Conservation (phyloP, 2,329 filamentous ascomycete genomes). For the Fusarium burgessii region DNA sequence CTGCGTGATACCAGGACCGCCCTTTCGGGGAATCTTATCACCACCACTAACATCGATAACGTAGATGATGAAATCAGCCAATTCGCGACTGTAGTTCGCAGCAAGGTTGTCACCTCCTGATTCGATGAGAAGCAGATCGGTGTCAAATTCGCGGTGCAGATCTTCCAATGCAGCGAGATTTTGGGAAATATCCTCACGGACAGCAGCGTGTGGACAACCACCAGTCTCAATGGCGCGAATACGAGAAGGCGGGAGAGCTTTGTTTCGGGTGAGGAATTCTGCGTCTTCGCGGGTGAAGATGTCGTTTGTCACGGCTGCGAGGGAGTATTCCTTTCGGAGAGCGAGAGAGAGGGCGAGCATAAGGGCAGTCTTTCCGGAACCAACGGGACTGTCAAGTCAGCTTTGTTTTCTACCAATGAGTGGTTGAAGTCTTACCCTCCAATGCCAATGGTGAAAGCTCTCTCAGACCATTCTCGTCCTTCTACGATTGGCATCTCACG, state of each 20-base stretch:
- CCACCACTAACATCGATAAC: constrained; percentile 97
- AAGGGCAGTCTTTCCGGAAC: constrained; percentile 95
- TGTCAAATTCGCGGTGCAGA: constrained; percentile 81
- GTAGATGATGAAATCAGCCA: constrained; percentile 98
- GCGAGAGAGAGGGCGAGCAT: constrained; percentile 94
- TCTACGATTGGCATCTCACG: constrained; percentile 95
- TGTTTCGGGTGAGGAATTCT: constrained; percentile 92
- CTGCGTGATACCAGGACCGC: constrained; percentile 96
- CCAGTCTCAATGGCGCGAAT: constrained; percentile 98
- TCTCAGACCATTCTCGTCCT: constrained; percentile 85
- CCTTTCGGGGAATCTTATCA: constrained; percentile 96
- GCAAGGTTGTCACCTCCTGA: constrained; percentile 96
- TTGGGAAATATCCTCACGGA: constrained; percentile 94
- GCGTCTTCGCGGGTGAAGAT: constrained; percentile 99
- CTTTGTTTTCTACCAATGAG: background rate
- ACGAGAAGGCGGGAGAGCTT: constrained; percentile 82
- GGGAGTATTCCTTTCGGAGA: constrained; percentile 82
- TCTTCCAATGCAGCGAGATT: constrained; percentile 95
- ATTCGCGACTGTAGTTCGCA: constrained; percentile 93
- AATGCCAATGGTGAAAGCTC: constrained; percentile 97
- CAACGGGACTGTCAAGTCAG: constrained; percentile 78
- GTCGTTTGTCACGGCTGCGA: constrained; percentile 98
- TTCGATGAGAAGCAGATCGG: constrained; percentile 93
- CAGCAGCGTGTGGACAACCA: constrained; percentile 95
- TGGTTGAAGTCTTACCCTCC: constrained; percentile 75